These are phyloP conservation scores for Penicillium sp. DNA, from an alignment of 2,329 filamentous ascomycete genomes.

Conservation along the genomic window DNA sequence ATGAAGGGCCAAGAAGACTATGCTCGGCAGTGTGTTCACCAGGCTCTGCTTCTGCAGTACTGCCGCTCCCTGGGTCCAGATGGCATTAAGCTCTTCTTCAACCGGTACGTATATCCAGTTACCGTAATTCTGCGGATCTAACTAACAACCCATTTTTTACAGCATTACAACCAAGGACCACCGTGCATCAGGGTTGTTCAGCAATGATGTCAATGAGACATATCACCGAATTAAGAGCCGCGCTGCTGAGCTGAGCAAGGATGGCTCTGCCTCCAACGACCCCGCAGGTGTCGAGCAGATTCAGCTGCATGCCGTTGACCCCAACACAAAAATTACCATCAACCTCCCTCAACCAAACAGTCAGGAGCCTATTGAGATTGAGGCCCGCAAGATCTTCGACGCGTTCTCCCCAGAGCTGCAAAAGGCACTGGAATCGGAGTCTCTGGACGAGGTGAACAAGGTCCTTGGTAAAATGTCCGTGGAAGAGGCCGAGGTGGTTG, in stretches of 20 bases:
- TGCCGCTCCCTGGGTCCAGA: conserved; percentile 86
- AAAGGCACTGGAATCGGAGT: conserved; percentile 82
- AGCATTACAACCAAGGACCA: conserved; percentile 82
- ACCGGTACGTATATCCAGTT: conserved; percentile 55
- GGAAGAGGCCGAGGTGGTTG: conserved; percentile 80
- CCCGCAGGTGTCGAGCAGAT: conserved; percentile 84
- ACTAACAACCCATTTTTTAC: conserved; percentile 1
- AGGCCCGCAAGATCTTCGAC: conserved; percentile 76
- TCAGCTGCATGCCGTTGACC: conserved; percentile 93
- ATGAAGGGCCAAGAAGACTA: conserved; percentile 50
- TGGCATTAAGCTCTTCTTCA: conserved; percentile 91
- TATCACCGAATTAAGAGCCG: conserved; percentile 79
- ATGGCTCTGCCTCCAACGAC: conserved; percentile 53
- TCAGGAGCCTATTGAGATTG: conserved; percentile 61
- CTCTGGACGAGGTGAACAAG: conserved; percentile 82
- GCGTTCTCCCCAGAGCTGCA: conserved; percentile 78
- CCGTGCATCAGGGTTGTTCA: conserved; percentile 86
- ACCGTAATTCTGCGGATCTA: conserved; percentile 5
- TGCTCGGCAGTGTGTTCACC: conserved; percentile 85
- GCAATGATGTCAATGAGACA: conserved; percentile 87
- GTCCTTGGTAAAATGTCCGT: conserved; percentile 87
- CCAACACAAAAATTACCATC: conserved; percentile 88
- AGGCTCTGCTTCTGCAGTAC: conserved; percentile 90
- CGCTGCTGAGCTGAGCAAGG: conserved; percentile 68
- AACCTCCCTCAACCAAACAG: conserved; percentile 70